phyloP scores from a whole-genome alignment of 371 early-diverging fungal genomes.

The Mortierella sp. region DNA sequence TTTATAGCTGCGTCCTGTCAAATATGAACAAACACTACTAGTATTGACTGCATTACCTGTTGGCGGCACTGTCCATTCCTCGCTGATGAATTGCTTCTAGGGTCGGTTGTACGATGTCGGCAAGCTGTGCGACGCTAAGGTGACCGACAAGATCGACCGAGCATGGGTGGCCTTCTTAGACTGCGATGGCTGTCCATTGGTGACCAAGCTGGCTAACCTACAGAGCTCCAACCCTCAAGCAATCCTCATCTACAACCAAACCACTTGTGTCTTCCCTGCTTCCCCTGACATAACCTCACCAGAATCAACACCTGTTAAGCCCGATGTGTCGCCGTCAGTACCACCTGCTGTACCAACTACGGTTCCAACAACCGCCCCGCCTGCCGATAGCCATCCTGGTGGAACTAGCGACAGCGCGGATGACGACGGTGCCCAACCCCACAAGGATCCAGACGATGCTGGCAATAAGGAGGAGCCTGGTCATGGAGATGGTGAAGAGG shows the following conservation, averaged over 20 bases:
- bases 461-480: not conserved
- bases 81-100: too few relatives aligned
- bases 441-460: not conserved
- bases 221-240: conserved; percentile 45
- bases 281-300: not conserved
- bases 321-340: too few relatives aligned
- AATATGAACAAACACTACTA: not conserved
- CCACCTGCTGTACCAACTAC: not conserved
- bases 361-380: not conserved
- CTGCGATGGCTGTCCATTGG: conserved; percentile 34
- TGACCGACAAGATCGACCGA: conserved; percentile 33
- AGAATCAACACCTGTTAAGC: too few relatives aligned
- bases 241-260: conserved; percentile 40
- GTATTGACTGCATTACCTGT: not conserved
- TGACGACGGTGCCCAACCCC: not conserved
- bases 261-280: conserved; percentile 12
- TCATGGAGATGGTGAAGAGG: not conserved
- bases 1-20: not conserved
- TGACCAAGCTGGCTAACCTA: conserved; percentile 34
- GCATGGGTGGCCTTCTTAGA: conserved; percentile 47
- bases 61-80: not conserved
- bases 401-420: not conserved
- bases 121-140: conserved; percentile 24
- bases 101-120: conserved; percentile 50
- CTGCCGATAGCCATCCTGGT: not conserved